Evolutionary conservation across 139 green algal species (phyloP).

Genomic region (Edaphochlamys debaryana): DNA sequence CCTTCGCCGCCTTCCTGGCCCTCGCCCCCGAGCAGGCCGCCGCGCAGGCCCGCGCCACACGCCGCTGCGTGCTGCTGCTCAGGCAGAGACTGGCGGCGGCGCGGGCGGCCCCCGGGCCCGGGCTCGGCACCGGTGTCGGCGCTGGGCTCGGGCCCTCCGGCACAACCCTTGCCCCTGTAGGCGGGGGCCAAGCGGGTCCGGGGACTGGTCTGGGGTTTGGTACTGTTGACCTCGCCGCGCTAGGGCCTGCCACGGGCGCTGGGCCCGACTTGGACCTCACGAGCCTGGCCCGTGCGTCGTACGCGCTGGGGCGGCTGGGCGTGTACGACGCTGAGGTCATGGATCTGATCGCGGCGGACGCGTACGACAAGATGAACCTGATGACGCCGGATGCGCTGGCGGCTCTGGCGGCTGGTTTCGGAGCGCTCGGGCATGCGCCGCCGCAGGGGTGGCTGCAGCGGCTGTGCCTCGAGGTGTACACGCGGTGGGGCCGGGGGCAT

Average conservation of each 20-base stretch:
- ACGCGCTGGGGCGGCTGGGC: conserved; percentile 22
- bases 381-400: conserved; percentile 7
- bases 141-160: too few relatives aligned
- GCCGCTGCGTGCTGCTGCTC: conserved; percentile 22
- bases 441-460: conserved; percentile 1
- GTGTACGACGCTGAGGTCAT: conserved; percentile 9
- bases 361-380: background rate
- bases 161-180: too few relatives aligned
- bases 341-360: background rate
- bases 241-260: too few relatives aligned
- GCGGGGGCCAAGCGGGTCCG: too few relatives aligned
- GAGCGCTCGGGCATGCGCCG: background rate
- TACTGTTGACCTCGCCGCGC: too few relatives aligned
- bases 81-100: background rate
- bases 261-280: too few relatives aligned
- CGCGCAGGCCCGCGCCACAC: background rate
- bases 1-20: background rate
- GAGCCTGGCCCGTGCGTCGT: background rate
- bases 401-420: conserved; percentile 8
- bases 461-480: conserved; percentile 23
- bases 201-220: too few relatives aligned
- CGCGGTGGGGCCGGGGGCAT: background rate
- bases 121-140: too few relatives aligned
- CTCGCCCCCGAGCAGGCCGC: background rate
- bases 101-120: too few relatives aligned